phyloP scores from a whole-genome alignment of 1,284 basidiomycete genomes.

The Leccinum pachyderme region DNA sequence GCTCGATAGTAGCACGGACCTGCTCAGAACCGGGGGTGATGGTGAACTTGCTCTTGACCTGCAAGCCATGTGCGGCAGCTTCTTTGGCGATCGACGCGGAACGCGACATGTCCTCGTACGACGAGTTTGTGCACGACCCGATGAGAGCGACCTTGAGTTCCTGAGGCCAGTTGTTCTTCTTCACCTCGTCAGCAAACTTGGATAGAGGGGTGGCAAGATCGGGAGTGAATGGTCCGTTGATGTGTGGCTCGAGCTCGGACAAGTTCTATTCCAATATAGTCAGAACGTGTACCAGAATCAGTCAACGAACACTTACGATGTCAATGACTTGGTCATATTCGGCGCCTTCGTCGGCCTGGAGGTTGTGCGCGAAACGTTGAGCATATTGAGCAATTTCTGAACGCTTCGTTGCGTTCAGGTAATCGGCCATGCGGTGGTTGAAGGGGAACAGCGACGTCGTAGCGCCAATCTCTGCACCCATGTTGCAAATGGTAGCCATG shows the following conservation, averaged over 20 bases:
- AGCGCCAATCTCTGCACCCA: constrained; percentile 99
- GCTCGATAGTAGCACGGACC: constrained; percentile 95
- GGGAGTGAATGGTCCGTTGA: constrained; percentile 98
- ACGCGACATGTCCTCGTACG: constrained; percentile 99
- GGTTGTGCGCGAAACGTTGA: constrained; percentile 87
- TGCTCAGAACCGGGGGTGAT: constrained; percentile 99
- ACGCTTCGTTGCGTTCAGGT: constrained; percentile 93
- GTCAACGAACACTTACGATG: constrained; percentile 60
- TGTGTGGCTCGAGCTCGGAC: constrained; percentile 95
- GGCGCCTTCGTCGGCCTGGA: constrained; percentile 84
- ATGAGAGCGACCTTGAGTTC: constrained; percentile 98
- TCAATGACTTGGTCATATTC: constrained; percentile 96
- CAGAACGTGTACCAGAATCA: neutral
- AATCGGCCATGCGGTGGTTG: constrained; percentile 93
- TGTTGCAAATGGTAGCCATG: constrained; percentile 99
- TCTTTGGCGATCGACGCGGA: constrained; percentile 92
- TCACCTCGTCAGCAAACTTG: constrained; percentile 89
- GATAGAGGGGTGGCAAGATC: constrained; percentile 96
- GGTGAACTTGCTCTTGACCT: constrained; percentile 92
- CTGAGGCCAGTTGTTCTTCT: constrained; percentile 95
- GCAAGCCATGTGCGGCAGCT: constrained; percentile 84
- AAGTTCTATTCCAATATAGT: constrained; percentile 62
- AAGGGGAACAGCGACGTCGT: constrained; percentile 99
- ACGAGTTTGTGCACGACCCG: constrained; percentile 99
- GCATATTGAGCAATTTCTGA: constrained; percentile 89